A percentile compares a stretch with the other conserved stretches of the same genome.
Evolutionary conservation across 2,329 filamentous ascomycete species (phyloP).

Genomic region (Aureobasidium subglaciale): DNA sequence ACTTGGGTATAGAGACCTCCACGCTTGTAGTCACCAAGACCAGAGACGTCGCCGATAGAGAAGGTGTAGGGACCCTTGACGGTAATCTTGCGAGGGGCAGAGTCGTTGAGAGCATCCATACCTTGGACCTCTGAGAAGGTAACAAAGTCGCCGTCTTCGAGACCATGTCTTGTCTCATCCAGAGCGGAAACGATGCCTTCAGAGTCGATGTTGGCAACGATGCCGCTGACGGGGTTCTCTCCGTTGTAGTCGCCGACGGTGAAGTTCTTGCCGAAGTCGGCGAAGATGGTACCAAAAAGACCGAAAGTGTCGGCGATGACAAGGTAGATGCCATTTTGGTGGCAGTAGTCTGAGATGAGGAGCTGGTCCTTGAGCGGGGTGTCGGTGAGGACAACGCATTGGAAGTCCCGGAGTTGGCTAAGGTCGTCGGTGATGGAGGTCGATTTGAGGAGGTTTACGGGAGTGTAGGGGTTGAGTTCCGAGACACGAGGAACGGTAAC

Average conservation of each 20-base stretch:
- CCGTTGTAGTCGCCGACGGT: slow-evolving; percentile 83
- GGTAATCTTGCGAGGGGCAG: slow-evolving; percentile 79
- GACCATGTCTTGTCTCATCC: slow-evolving; percentile 88
- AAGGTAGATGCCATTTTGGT: slow-evolving; percentile 85
- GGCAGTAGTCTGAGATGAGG: slow-evolving; percentile 83
- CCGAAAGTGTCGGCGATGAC: slow-evolving; percentile 85
- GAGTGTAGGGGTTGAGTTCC: slow-evolving; percentile 94
- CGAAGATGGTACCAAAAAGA: slow-evolving; percentile 92
- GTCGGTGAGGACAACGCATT: slow-evolving; percentile 85
- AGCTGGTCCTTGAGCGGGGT: slow-evolving; percentile 75
- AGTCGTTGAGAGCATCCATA: slow-evolving; percentile 79
- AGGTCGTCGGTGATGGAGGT: slow-evolving; percentile 67
- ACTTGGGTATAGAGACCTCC: slow-evolving; percentile 91
- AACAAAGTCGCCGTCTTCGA: slow-evolving; percentile 94
- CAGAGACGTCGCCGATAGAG: slow-evolving; percentile 87
- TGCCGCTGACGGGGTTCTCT: slow-evolving; percentile 79
- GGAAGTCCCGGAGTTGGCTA: slow-evolving; percentile 78
- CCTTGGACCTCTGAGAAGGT: slow-evolving; percentile 91
- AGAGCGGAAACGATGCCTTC: slow-evolving; percentile 86
- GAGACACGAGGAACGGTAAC: slow-evolving; percentile 84
- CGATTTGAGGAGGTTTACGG: slow-evolving; percentile 65
- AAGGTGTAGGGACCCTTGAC: slow-evolving; percentile 96
- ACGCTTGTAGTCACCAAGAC: slow-evolving; percentile 76
- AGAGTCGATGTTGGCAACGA: slow-evolving; percentile 82
- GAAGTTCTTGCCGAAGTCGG: slow-evolving; percentile 93